Percentiles rank a stretch among this genome's conserved stretches.
Conservation (phyloP, 192 early-diverging fungal species). For the Ambispora gerdemannii region DNA sequence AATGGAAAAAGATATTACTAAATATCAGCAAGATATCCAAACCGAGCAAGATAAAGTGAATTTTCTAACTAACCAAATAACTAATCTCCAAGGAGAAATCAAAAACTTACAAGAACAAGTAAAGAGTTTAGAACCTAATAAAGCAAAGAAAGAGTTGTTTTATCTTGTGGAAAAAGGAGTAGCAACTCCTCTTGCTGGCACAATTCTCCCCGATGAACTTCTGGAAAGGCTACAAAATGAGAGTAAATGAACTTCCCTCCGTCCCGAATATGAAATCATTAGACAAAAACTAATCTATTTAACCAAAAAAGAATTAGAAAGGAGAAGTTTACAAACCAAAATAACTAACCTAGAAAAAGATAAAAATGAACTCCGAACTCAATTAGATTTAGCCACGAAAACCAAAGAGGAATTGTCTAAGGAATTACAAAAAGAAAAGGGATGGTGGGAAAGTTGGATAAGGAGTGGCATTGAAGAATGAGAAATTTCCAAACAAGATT, state of each 20-base stretch:
- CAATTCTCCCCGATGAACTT: background rate
- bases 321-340: background rate
- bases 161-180: background rate
- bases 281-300: background rate
- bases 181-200: background rate
- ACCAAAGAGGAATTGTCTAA: background rate
- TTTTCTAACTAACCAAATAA: background rate
- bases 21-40: background rate
- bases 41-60: background rate
- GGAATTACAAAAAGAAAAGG: too few relatives aligned
- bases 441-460: too few relatives aligned
- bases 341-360: background rate
- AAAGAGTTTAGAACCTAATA: background rate
- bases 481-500: too few relatives aligned
- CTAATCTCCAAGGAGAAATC: background rate
- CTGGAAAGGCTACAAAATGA: background rate
- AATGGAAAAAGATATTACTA: constrained; percentile 2
- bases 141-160: background rate
- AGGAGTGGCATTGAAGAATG: too few relatives aligned
- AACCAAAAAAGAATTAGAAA: background rate
- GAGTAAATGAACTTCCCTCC: background rate
- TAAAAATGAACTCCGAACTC: background rate
- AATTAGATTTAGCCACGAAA: background rate
- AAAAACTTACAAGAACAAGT: background rate
- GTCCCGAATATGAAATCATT: background rate